Conservation (phyloP, 257 asterid genomes). For the Mentha longifolia region DNA sequence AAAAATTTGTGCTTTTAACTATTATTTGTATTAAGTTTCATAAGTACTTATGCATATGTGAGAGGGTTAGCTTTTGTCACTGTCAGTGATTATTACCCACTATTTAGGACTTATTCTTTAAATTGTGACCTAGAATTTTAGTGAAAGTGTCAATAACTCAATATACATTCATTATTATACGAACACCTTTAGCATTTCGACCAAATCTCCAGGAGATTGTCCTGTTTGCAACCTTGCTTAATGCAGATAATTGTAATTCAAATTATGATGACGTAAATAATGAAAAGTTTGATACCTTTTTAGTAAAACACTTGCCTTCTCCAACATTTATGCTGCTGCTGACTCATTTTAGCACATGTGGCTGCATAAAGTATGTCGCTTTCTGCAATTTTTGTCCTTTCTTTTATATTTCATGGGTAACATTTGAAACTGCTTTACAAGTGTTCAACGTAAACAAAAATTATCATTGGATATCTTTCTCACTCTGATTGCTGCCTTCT, state of each 20-base stretch:
- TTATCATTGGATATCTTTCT: not conserved
- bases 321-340: not conserved
- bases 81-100: not conserved
- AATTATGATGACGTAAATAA: not conserved
- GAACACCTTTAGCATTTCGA: no score
- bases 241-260: no score
- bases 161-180: no score
- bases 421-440: not conserved
- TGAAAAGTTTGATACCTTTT: not conserved
- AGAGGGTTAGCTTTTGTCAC: no score
- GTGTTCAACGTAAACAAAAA: not conserved
- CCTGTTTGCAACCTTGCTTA: no score
- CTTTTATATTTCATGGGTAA: not conserved
- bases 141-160: not conserved
- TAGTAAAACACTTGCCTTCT: slow-evolving; percentile 4
- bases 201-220: not conserved
- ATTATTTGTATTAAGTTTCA: no score
- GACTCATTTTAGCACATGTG: not conserved
- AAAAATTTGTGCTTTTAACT: no score
- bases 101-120: not conserved
- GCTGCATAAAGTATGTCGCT: not conserved
- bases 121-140: not conserved
- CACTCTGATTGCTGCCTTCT: not conserved
- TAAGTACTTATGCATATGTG: no score
- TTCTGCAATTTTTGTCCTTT: not conserved